These are phyloP conservation scores for Chytriomyces hyalinus DNA, from an alignment of 192 early-diverging fungal genomes.

Conservation along the genomic window DNA sequence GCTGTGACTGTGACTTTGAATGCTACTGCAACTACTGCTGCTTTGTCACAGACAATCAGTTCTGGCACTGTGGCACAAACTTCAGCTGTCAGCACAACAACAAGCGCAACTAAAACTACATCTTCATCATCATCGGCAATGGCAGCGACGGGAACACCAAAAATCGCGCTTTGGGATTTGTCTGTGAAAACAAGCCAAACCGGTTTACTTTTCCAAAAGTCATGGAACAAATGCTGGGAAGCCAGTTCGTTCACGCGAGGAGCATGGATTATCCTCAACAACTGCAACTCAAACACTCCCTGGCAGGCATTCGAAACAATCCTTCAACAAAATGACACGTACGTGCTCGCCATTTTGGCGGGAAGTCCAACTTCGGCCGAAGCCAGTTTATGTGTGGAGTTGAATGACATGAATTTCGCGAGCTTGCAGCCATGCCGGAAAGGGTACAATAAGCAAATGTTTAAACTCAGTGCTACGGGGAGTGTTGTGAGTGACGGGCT, in stretches of 20 bases:
- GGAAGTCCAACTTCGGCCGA: not conserved
- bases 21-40: not conserved
- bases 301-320: conserved; percentile 14
- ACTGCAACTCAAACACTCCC: not conserved
- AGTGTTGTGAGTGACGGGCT: not conserved
- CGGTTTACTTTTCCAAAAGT: not conserved
- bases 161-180: not conserved
- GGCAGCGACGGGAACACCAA: not conserved
- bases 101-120: not conserved
- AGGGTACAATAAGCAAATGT: not conserved
- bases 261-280: not conserved
- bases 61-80: not conserved
- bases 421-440: conserved; percentile 14
- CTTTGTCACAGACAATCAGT: not conserved
- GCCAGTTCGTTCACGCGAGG: conserved; percentile 13
- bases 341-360: conserved; percentile 2
- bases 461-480: not conserved
- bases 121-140: not conserved
- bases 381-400: conserved; percentile 13
- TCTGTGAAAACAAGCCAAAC: not conserved
- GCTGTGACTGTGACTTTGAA: not conserved
- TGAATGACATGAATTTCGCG: conserved; percentile 1
- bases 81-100: not conserved
- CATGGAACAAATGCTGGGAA: conserved; percentile 25
- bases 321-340: not conserved